Evolutionary conservation across 352 stramenopile genomes (phyloP).

Genomic region (Globisporangium cylindrosporum): DNA sequence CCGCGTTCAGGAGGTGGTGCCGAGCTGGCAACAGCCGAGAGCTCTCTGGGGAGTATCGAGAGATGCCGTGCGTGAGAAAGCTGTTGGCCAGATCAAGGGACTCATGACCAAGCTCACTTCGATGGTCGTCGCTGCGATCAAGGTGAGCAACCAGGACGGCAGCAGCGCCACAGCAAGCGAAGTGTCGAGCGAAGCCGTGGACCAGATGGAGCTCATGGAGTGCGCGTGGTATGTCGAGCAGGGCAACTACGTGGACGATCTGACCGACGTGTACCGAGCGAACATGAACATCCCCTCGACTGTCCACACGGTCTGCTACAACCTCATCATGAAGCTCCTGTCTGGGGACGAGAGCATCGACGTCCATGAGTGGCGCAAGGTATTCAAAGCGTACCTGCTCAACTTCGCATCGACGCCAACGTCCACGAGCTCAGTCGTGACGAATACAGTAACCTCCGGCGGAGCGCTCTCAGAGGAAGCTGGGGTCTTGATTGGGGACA

Average conservation of each 20-base stretch:
- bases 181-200: slow-evolving; percentile 11
- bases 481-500: neutral
- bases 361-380: slow-evolving; percentile 20
- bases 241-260: slow-evolving; percentile 24
- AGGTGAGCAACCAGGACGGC: neutral
- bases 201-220: slow-evolving; percentile 36
- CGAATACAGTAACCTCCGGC: neutral
- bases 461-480: neutral
- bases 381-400: slow-evolving; percentile 17
- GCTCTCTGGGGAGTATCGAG: neutral
- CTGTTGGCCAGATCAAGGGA: neutral
- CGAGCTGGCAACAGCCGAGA: neutral
- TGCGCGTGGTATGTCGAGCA: slow-evolving; percentile 33
- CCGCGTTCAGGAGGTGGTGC: slow-evolving; percentile 8
- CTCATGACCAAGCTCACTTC: neutral
- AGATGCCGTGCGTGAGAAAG: neutral
- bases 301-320: slow-evolving; percentile 19
- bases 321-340: slow-evolving; percentile 19
- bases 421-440: neutral
- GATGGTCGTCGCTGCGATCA: neutral
- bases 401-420: neutral
- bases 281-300: slow-evolving; percentile 21
- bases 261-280: slow-evolving; percentile 21
- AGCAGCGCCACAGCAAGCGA: neutral
- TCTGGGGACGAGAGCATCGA: slow-evolving; percentile 19